Evolutionary conservation across 371 early-diverging fungal species (phyloP), one percentile per base, ranked within the genome.

Genomic region (Apophysomyces trapeziformis): DNA sequence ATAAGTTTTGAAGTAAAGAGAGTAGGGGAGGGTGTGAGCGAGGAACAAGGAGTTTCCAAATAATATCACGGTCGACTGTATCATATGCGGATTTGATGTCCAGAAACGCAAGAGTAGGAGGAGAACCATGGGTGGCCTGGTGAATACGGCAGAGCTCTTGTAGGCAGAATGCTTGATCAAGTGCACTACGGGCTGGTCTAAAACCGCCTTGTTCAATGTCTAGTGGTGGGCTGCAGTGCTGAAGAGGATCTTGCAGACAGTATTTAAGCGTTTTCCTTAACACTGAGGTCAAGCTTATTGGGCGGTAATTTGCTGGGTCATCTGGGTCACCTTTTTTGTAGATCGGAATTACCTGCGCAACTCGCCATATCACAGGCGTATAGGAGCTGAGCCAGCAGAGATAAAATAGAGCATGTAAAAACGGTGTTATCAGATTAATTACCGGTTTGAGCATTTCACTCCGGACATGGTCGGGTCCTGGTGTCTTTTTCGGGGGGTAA

Each of bases 121-220:
- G 16, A 5, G 35, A 21, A 54, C n/a, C 26, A 7, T 54, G 41
- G 41, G 41, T 41, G 41, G 12, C 41, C 38, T 64, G 58, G 26
- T 65, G 65, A 64, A 67, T 41, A 12, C 41, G 41, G 41, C 41
- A 41, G 41, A 75, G 44, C 16, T 61, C 65, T 8, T 60, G 63
- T 0, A 76, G 67, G n/a, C 62, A 66, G 1, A 72, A 63, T 0
- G 67, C 73, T 60, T 72, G 71, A 35, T 72, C 73, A 1, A 76
- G 50, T 1, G 73, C 45, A 11, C 73, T 56, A 21, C 73, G 60
- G 7, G 43, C 12, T 2, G 61, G 62, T 1, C 70, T 60, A 44
- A 76, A 76, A 0, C 71, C 68, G 4, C 70, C 72, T 62, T 75
- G 75, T 7, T 63, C 71, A 4, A 68, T 63, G 37, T 75, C 70